A percentile compares a stretch with the other conserved stretches of the same genome.
These are phyloP conservation scores for Wallacemonas sp. DNA, from an alignment of 208 protist species.

Conservation along the genomic window DNA sequence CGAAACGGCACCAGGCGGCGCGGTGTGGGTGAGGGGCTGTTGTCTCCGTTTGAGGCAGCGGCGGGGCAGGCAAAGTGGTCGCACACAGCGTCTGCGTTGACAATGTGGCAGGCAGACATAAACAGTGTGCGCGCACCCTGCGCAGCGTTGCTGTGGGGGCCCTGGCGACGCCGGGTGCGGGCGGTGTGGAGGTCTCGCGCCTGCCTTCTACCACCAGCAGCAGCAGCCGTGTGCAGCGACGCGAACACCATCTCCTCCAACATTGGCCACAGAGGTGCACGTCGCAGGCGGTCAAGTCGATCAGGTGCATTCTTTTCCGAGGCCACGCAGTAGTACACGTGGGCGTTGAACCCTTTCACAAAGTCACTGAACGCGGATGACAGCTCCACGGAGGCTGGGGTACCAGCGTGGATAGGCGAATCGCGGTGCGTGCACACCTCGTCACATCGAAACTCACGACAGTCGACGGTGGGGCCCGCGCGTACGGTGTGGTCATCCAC, in stretches of 20 bases:
- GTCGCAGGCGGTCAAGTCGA: slow-evolving; percentile 16
- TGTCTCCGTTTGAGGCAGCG: too few relatives aligned
- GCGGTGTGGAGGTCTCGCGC: neutral
- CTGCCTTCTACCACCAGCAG: neutral
- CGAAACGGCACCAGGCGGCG: slow-evolving; percentile 36
- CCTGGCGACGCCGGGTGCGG: too few relatives aligned
- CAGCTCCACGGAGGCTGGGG: too few relatives aligned
- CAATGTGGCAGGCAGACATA: slow-evolving; percentile 37
- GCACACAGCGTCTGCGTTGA: slow-evolving; percentile 16
- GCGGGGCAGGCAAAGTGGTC: neutral
- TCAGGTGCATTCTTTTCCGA: slow-evolving; percentile 13
- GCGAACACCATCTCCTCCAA: slow-evolving; percentile 20
- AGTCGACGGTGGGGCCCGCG: neutral
- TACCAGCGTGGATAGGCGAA: slow-evolving; percentile 6
- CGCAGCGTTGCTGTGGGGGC: too few relatives aligned
- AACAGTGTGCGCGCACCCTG: slow-evolving; percentile 16
- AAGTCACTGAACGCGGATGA: slow-evolving; percentile 26
- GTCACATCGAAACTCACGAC: neutral
- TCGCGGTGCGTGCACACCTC: neutral
- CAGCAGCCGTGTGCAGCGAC: neutral
- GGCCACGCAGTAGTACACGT: slow-evolving; percentile 19
- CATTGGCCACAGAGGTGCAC: slow-evolving; percentile 25
- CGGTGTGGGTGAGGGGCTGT: too few relatives aligned
- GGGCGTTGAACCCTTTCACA: slow-evolving; percentile 24
- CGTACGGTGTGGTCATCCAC: neutral